Base-by-base conservation (phyloP, 2,329 filamentous ascomycete genomes). In the Fusarium denticulatum region DNA sequence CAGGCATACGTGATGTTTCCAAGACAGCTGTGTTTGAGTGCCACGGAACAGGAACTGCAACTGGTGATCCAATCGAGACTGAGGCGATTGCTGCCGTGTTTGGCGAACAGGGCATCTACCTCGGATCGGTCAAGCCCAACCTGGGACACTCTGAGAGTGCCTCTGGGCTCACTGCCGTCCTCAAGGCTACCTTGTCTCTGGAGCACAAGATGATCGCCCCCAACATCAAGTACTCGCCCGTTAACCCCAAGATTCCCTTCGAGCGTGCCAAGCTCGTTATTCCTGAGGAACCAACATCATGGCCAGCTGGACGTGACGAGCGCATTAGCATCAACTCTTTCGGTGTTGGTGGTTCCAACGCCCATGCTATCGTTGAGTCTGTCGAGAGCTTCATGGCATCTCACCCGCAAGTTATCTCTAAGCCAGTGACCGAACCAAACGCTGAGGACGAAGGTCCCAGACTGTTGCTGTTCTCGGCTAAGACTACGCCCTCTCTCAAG, bases 171-270 rank as follows among this genome's bases (percentile, higher is more conserved):
- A 52, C 40, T 10, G 40, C 40, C 40, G 14, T 42, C 14, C 40
- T 42, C 40, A 61, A 61, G 30, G 47, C 28, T 2, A 24, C 81
- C 5, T 42, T 83, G 14, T 69, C 78, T 5, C 63, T 84, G 4
- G 79, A 83, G 67, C 69, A 80, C 22, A 67, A 62, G 5, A 74
- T 53, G 0, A 81, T 83, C 20, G 77, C 80, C 1, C 80, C 80
- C 1, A 81, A 81, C 18, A 47, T 47, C 45, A 47, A 47, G 26
- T 47, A 28, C 28, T 28, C 24, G 26, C 45, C 45, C 28, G 24
- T 47, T 4, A 47, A 28, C 18, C 45, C 45, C 18, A 47, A 47
- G 20, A 47, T 47, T 16, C 45, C 45, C 6, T 47, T 47, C 26
- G 45, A 47, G 18, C 45, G 45, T 5, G 45, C 45, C 12, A 22